Evolutionary conservation across 345 rosid species (phyloP).

Genomic region (sweet orange (Citrus sinensis)): DNA sequence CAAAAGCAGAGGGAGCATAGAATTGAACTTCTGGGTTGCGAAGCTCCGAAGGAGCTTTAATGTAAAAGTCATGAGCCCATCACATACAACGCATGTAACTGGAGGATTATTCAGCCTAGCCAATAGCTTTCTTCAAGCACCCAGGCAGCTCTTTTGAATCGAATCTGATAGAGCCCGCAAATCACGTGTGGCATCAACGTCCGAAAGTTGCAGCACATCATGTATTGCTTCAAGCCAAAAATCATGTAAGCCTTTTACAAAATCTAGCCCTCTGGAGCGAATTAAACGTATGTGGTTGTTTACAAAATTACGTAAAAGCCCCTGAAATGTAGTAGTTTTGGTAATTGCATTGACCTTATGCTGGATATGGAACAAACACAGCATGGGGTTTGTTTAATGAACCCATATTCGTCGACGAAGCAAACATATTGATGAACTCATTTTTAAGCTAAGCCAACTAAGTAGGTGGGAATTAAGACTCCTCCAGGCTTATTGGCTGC

Average conservation of each 20-base stretch:
- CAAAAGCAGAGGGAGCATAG: background rate
- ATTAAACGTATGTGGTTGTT: slow-evolving; percentile 14
- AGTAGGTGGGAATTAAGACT: background rate
- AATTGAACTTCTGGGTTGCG: background rate
- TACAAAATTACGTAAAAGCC: background rate
- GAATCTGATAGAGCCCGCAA: background rate
- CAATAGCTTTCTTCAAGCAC: slow-evolving; percentile 11
- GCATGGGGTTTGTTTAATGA: background rate
- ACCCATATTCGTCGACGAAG: background rate
- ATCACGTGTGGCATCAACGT: slow-evolving; percentile 13
- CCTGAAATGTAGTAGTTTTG: background rate
- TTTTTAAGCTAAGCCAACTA: background rate
- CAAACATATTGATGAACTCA: background rate
- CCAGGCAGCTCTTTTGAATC: slow-evolving; percentile 1
- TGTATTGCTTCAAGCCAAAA: slow-evolving; percentile 31
- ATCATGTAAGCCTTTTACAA: background rate
- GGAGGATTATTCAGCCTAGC: background rate
- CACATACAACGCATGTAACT: no score
- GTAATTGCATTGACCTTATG: slow-evolving; percentile 1
- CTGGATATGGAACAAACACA: background rate
- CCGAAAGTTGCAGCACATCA: slow-evolving; percentile 29
- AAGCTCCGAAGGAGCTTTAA: background rate
- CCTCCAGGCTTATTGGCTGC: no score
- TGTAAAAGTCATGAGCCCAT: no score
- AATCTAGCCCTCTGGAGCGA: slow-evolving; percentile 18